Conservation (phyloP, 2,329 filamentous ascomycete genomes). For the Fusarium sp. region DNA sequence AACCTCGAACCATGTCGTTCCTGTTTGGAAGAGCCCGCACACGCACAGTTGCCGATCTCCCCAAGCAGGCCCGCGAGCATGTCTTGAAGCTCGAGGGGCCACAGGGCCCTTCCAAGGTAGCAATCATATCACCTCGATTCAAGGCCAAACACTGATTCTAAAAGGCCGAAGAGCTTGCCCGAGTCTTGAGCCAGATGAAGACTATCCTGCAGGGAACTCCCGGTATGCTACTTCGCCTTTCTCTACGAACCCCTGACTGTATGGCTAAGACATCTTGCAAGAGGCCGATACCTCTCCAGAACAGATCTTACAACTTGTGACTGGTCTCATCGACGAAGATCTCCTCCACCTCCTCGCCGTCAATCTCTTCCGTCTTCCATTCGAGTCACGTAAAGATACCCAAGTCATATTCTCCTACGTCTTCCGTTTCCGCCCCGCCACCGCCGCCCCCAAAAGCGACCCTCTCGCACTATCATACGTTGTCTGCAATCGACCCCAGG, state of each 20-base stretch:
- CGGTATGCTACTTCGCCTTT: constrained; percentile 62
- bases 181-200: constrained; percentile 91
- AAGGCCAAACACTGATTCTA: background rate
- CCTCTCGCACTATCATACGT: constrained; percentile 90
- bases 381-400: constrained; percentile 95
- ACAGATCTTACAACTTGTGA: constrained; percentile 86
- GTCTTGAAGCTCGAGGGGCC: constrained; percentile 62
- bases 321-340: constrained; percentile 87
- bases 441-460: constrained; percentile 73
- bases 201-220: constrained; percentile 91
- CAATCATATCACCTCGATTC: background rate
- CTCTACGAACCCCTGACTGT: background rate
- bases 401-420: constrained; percentile 96
- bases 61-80: constrained; percentile 66
- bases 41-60: constrained; percentile 62
- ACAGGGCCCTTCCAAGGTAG: constrained; percentile 59
- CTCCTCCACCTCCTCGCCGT: constrained; percentile 85
- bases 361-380: constrained; percentile 85
- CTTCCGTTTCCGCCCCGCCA: constrained; percentile 84
- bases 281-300: constrained; percentile 89
- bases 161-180: constrained; percentile 87
- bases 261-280: constrained; percentile 50
- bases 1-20: constrained; percentile 58
- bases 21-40: constrained; percentile 64
- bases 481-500: constrained; percentile 84